phyloP scores from a whole-genome alignment of 148 eudicot genomes.

The Arbutus unedo region DNA sequence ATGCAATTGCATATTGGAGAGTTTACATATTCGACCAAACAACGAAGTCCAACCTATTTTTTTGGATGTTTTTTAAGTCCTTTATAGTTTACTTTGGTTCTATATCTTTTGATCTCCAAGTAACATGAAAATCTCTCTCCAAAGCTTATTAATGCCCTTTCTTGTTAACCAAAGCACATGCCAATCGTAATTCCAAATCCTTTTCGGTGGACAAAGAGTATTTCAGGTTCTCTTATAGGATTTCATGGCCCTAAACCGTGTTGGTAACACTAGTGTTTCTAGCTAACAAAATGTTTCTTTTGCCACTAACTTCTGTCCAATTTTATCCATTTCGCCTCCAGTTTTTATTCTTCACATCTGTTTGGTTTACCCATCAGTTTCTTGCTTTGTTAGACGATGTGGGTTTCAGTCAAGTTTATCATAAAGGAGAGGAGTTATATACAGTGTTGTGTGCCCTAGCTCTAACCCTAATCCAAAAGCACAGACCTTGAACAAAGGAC shows the following conservation, averaged over 20 bases:
- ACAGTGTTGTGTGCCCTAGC: not conserved
- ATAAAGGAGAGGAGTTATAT: not conserved
- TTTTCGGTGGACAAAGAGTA: not conserved
- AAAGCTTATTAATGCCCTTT: not conserved
- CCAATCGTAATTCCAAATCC: not conserved
- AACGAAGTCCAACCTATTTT: not conserved
- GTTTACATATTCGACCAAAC: not conserved
- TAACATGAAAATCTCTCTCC: not conserved
- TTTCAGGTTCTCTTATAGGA: not conserved
- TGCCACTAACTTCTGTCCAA: not conserved
- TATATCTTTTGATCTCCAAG: not conserved
- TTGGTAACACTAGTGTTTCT: not conserved
- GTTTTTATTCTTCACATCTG: not conserved
- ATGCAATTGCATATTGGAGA: not conserved
- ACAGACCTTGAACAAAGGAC: not conserved
- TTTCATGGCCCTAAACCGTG: not conserved
- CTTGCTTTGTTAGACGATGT: not conserved
- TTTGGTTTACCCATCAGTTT: conserved; percentile 1
- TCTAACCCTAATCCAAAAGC: not conserved
- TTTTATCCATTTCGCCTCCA: not conserved
- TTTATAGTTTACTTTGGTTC: not conserved
- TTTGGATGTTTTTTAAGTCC: not conserved
- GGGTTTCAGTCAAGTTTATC: not conserved
- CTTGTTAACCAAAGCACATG: not conserved
- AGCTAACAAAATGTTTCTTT: not conserved